phyloP scores from a whole-genome alignment of 1,139 yeast species.

The Nadsonia starkeyi-henricii region DNA sequence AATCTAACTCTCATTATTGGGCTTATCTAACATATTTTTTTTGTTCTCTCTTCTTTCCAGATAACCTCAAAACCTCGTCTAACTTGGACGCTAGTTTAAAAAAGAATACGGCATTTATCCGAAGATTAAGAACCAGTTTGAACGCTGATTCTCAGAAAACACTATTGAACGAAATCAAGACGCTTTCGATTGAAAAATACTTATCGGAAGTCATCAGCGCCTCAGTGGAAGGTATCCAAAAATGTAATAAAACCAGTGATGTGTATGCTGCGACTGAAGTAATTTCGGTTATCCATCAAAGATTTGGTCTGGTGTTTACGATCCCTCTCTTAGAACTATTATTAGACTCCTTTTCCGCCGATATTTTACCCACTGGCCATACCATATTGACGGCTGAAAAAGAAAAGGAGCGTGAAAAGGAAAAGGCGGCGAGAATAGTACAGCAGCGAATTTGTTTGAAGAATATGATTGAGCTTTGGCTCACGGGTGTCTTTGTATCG shows the following conservation, averaged over 20 bases:
- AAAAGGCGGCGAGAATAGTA: conserved; percentile 29
- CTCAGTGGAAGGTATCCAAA: conserved; percentile 47
- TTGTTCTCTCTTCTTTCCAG: neutral
- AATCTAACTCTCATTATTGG: too few relatives aligned
- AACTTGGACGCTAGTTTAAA: conserved; percentile 66
- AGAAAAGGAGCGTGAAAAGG: conserved; percentile 27
- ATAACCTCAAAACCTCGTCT: neutral
- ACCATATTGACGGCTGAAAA: neutral
- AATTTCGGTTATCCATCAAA: conserved; percentile 61
- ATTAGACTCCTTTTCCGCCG: conserved; percentile 15
- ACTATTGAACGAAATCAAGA: conserved; percentile 46
- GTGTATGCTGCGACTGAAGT: conserved; percentile 51
- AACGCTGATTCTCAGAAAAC: conserved; percentile 34
- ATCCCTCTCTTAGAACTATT: conserved; percentile 37
- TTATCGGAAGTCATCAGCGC: conserved; percentile 56
- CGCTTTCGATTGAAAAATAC: conserved; percentile 61
- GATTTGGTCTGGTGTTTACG: conserved; percentile 46
- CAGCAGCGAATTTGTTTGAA: conserved; percentile 40
- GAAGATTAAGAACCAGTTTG: conserved; percentile 48
- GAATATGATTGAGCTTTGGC: conserved; percentile 46
- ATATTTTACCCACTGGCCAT: neutral
- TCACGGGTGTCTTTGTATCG: conserved; percentile 32
- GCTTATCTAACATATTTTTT: neutral
- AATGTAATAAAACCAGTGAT: conserved; percentile 45
- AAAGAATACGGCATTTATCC: conserved; percentile 71